Conservation (phyloP, 768 basidiomycete species). For the Tubosaeta sp. region DNA sequence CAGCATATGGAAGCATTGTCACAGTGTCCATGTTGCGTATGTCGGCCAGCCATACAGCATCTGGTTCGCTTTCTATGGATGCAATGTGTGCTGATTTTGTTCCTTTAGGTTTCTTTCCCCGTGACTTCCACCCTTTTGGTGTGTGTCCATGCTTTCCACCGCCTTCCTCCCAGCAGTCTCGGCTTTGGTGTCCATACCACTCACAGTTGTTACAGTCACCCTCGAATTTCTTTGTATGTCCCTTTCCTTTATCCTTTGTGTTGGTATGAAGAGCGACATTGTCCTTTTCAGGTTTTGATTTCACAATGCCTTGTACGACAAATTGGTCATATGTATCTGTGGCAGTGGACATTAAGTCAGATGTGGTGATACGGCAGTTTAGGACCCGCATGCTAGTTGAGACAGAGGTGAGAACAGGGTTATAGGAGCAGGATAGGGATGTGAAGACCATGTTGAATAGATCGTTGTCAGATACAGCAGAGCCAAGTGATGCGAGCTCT, state of each 20-base stretch:
- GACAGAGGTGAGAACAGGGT: constrained; percentile 25
- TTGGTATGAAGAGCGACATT: background rate
- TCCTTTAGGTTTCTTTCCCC: background rate
- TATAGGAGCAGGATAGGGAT: constrained; percentile 34
- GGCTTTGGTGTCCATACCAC: background rate
- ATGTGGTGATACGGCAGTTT: background rate
- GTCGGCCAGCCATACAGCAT: no score
- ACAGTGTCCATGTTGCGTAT: no score
- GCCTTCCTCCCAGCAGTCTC: constrained; percentile 13
- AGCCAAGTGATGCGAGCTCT: background rate
- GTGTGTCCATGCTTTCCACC: constrained; percentile 1
- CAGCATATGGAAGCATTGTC: background rate
- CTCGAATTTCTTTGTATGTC: background rate
- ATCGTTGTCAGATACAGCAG: no score
- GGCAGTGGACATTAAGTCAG: background rate
- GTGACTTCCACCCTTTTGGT: background rate
- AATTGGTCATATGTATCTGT: background rate
- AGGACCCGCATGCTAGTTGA: background rate
- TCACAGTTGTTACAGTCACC: constrained; percentile 1
- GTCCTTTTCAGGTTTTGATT: background rate
- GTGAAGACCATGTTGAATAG: background rate
- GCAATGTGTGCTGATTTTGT: no score
- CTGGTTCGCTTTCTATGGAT: no score
- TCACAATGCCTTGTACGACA: background rate
- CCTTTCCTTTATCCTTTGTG: background rate